phyloP scores from a whole-genome alignment of 2,329 filamentous ascomycete species.

The Alternaria novae-zelandiae region DNA sequence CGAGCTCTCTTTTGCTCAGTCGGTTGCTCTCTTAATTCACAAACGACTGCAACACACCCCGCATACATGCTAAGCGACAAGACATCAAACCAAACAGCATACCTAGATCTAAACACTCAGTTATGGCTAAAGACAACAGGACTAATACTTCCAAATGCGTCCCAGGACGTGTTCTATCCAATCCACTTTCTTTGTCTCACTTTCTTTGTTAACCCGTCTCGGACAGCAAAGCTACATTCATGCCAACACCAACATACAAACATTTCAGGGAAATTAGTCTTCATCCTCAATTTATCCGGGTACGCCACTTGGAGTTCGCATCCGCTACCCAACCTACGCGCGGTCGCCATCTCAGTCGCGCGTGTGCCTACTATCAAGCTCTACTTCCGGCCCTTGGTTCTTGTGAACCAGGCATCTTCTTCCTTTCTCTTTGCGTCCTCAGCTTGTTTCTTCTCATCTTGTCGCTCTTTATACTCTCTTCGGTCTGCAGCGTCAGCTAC shows the following conservation, averaged over 20 bases:
- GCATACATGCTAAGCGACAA: background rate
- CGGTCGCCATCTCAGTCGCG: no score
- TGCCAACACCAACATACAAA: no score
- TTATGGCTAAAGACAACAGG: background rate
- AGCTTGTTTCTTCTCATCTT: background rate
- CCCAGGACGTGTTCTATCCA: background rate
- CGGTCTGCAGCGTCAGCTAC: background rate
- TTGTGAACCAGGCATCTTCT: background rate
- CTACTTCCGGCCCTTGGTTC: background rate
- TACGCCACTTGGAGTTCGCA: no score
- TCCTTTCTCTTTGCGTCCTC: background rate
- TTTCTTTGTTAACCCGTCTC: background rate
- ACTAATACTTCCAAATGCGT: background rate
- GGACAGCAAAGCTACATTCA: no score
- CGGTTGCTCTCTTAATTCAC: background rate
- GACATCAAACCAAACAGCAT: no score
- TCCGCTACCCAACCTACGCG: no score
- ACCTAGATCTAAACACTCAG: accelerated
- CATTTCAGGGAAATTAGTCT: no score
- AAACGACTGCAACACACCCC: background rate
- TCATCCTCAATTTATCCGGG: no score
- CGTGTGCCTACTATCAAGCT: no score
- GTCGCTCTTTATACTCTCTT: background rate
- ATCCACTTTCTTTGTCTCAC: background rate
- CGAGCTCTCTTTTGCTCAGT: no score